Evolutionary conservation across 805 yeast genomes (phyloP), one percentile per base, ranked within the genome.

Genomic region (Cyberlindnera xylosilytica): DNA sequence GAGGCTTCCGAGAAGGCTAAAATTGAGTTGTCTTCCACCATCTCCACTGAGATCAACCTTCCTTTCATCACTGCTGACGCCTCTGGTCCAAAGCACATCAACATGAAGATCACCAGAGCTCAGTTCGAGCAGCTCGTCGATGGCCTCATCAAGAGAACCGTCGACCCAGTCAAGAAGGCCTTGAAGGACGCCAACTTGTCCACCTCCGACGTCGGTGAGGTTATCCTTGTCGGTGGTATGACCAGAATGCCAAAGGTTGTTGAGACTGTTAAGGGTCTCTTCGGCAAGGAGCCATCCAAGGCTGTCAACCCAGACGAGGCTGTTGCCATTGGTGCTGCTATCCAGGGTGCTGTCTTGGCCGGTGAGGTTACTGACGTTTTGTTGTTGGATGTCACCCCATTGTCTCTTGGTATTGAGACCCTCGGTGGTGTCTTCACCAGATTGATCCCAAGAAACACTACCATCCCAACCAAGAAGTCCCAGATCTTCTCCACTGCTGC

Each of bases 341-440:
- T 86, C 54, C 95, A 86, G 68, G 95, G 91, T 62, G 95, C 90
- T 51, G 82, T 86, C 40, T 69, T 86, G 47, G 83, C 90, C 18
- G 95, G 95, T 57, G 89, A 84, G 63, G 82, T 85, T 47, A 82
- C 81, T 63, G 98, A 90, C 69, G 77, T 90, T 69, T 79, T 93
- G 68, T 81, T 91, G 67, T 84, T 93, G 69, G 99, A 91, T 81
- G 99, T 91, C 71, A 96, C 97, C 68, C 98, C 99, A 71, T 81
- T 91, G 68, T 90, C 98, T 49, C 72, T 91, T 62, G 99, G 99
- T 84, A 91, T 91, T 72, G 98, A 91, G 79, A 91, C 97, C 63
- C 96, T 97, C 68, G 98, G 99, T 82, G 98, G 98, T 84, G 93
- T 90, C 73, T 90, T 91, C 96, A 90, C 98, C 72, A 88, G 88